Conservation (phyloP, 768 basidiomycete species). For the Hortiboletus campestris region DNA sequence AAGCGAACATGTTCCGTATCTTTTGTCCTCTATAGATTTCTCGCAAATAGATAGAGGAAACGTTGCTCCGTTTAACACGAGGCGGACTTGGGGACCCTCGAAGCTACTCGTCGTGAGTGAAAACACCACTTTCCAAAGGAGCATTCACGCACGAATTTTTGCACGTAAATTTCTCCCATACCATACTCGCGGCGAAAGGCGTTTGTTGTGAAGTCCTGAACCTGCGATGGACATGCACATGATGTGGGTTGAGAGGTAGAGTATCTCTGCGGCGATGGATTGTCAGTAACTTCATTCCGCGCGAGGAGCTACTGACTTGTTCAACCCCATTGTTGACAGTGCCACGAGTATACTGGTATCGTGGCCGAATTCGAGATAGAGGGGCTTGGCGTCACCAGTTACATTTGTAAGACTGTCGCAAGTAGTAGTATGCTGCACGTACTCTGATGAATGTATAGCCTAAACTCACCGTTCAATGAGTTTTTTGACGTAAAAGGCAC, state of each 20-base stretch:
- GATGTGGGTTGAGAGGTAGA: conserved; percentile 27
- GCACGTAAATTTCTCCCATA: conserved; percentile 44
- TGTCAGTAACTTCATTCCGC: not conserved
- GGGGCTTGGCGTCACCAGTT: conserved; percentile 30
- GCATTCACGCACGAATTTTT: conserved; percentile 27
- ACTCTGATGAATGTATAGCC: not conserved
- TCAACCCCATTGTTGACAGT: conserved; percentile 38
- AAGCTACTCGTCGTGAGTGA: conserved; percentile 21
- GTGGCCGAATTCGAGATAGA: conserved; percentile 44
- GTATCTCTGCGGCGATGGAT: conserved; percentile 28
- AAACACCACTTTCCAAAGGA: not conserved
- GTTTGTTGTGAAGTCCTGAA: conserved; percentile 41
- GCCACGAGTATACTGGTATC: conserved; percentile 40
- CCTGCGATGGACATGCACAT: conserved; percentile 29
- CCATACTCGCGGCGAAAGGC: conserved; percentile 44
- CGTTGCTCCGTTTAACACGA: conserved; percentile 41
- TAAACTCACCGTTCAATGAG: conserved; percentile 38
- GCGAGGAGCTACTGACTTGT: conserved; percentile 27
- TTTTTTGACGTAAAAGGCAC: conserved; percentile 38
- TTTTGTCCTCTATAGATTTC: conserved; percentile 27
- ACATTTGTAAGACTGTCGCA: conserved; percentile 34
- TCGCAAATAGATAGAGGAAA: conserved; percentile 39
- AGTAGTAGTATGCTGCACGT: not conserved
- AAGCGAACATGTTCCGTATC: conserved; percentile 39
- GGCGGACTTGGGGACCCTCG: conserved; percentile 38